Evolutionary conservation across 1,139 yeast species (phyloP).

Genomic region (Diutina siamensis): DNA sequence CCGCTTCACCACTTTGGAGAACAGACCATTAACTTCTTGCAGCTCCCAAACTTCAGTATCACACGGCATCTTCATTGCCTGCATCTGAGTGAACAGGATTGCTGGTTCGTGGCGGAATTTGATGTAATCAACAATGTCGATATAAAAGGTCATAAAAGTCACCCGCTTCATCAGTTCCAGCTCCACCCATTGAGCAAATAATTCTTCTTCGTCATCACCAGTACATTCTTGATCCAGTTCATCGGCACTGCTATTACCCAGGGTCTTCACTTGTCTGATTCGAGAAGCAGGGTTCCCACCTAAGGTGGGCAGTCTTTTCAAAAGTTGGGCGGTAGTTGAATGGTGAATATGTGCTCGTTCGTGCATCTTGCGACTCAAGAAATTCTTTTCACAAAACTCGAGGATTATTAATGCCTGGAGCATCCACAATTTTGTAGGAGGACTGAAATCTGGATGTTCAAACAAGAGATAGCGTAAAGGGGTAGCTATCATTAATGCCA

Average conservation of each 20-base stretch:
- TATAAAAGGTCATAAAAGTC: conserved; percentile 68
- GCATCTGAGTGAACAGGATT: conserved; percentile 62
- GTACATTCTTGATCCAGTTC: not conserved
- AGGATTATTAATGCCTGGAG: conserved; percentile 51
- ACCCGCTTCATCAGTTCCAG: conserved; percentile 69
- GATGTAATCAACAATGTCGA: conserved; percentile 72
- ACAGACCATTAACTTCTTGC: conserved; percentile 24
- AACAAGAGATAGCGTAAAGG: conserved; percentile 11
- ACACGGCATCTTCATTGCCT: conserved; percentile 61
- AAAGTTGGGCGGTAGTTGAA: conserved; percentile 62
- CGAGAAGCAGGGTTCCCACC: conserved; percentile 45
- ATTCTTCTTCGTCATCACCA: conserved; percentile 14
- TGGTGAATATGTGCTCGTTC: conserved; percentile 72
- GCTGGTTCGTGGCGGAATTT: conserved; percentile 67
- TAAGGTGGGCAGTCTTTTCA: conserved; percentile 62
- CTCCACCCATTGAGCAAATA: conserved; percentile 54
- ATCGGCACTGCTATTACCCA: conserved; percentile 7
- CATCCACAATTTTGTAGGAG: conserved; percentile 53
- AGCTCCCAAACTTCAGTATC: conserved; percentile 70
- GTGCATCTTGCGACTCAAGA: conserved; percentile 46
- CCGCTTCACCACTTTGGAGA: conserved; percentile 26
- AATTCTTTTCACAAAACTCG: conserved; percentile 59
- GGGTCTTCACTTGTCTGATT: conserved; percentile 10
- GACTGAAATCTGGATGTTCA: conserved; percentile 13
- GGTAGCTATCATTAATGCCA: conserved; percentile 8